These are phyloP conservation scores for Penicillium macrosclerotiorum DNA, from an alignment of 495 filamentous ascomycete genomes.

Conservation along the genomic window DNA sequence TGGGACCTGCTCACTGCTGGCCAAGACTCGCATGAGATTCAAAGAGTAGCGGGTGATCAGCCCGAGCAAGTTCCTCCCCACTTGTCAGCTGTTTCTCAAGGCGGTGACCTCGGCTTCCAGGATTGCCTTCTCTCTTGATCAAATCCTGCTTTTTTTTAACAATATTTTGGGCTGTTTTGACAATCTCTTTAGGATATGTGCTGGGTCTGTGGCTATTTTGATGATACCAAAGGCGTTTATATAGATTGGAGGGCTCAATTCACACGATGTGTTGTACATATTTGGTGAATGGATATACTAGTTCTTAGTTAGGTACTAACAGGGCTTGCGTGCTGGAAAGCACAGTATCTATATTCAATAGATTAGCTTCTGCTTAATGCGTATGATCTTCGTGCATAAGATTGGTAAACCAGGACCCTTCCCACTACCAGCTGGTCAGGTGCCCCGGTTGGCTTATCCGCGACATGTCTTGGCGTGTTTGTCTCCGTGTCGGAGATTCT, in stretches of 20 bases:
- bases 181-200: background rate
- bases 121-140: slow-evolving; percentile 8
- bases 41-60: slow-evolving; percentile 7
- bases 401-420: no score
- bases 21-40: slow-evolving; percentile 3
- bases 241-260: background rate
- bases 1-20: slow-evolving; percentile 14
- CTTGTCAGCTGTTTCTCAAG: background rate
- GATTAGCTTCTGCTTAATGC: no score
- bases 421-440: no score
- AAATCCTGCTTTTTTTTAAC: background rate
- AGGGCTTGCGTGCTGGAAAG: background rate
- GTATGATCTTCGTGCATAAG: no score
- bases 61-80: slow-evolving; percentile 5
- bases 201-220: no score
- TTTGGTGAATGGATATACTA: background rate
- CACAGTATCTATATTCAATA: no score
- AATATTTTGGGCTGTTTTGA: background rate
- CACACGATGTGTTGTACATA: slow-evolving; percentile 4
- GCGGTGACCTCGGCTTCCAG: slow-evolving; percentile 9
- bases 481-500: slow-evolving; percentile 12
- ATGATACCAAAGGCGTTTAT: slow-evolving; percentile 1
- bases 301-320: no score
- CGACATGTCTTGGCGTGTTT: slow-evolving; percentile 11
- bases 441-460: no score